Evolutionary conservation across 495 filamentous ascomycete genomes (phyloP).

Genomic region (Hyaloscypha hepaticicola): DNA sequence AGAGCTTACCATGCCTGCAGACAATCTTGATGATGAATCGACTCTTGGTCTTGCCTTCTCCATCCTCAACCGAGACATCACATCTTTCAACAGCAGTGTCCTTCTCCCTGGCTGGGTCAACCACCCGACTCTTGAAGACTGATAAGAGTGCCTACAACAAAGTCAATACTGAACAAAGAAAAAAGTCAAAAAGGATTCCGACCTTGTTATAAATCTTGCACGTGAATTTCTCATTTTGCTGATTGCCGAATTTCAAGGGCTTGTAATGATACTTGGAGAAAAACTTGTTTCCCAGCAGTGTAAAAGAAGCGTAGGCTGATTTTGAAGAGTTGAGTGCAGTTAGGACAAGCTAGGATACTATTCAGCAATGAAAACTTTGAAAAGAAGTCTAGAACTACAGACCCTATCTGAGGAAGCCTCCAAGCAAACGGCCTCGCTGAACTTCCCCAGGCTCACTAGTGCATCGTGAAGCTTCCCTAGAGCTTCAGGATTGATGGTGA

Average conservation of each 20-base stretch:
- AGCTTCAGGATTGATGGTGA: constrained; percentile 75
- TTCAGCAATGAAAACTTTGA: not conserved
- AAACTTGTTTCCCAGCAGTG: constrained; percentile 70
- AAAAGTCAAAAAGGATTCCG: constrained; percentile 12
- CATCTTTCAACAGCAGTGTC: constrained; percentile 82
- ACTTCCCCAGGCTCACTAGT: constrained; percentile 85
- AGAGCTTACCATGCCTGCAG: constrained; percentile 64
- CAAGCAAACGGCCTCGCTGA: constrained; percentile 84
- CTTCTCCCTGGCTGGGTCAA: constrained; percentile 56
- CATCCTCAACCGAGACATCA: constrained; percentile 79
- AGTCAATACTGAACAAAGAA: not conserved
- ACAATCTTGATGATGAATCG: constrained; percentile 78
- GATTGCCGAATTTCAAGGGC: constrained; percentile 33
- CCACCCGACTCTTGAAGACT: constrained; percentile 65
- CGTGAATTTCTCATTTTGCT: constrained; percentile 57
- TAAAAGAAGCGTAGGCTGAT: constrained; percentile 85
- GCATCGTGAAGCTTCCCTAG: constrained; percentile 75
- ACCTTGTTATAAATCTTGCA: constrained; percentile 75
- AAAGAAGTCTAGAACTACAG: constrained; percentile 26
- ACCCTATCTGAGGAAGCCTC: constrained; percentile 78
- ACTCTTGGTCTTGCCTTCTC: constrained; percentile 67
- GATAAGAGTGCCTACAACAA: constrained; percentile 62
- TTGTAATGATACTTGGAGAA: constrained; percentile 75
- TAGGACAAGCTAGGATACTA: constrained; percentile 64
- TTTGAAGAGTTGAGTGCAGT: constrained; percentile 90